A percentile compares a stretch with the other conserved stretches of the same genome.
Conservation (phyloP, 2,329 filamentous ascomycete genomes). For the Monilinia fructigena region DNA sequence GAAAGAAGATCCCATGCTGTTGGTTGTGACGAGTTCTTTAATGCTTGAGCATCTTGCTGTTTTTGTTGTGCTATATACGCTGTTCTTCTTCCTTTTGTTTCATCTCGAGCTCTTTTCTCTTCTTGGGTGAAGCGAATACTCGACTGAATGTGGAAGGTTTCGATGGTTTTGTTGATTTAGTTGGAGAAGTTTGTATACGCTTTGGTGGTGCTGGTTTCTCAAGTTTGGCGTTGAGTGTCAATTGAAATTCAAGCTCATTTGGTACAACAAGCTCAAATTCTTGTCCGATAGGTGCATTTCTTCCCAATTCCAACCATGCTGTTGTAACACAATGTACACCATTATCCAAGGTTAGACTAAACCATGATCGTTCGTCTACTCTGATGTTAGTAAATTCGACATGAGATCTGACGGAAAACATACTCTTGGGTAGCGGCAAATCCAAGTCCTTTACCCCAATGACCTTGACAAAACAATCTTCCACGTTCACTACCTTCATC, state of each 20-base stretch:
- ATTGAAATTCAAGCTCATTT: constrained; percentile 97
- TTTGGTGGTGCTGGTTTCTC: constrained; percentile 68
- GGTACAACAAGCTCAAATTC: constrained; percentile 97
- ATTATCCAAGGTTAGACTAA: constrained; percentile 96
- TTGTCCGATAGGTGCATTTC: constrained; percentile 91
- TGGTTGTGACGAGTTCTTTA: constrained; percentile 61
- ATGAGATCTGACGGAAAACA: neutral
- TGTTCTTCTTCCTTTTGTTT: constrained; percentile 82
- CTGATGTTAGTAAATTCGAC: constrained; percentile 33
- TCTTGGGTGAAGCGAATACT: constrained; percentile 91
- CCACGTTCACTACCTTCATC: constrained; percentile 84
- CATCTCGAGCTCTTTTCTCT: constrained; percentile 90
- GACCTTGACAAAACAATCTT: constrained; percentile 97
- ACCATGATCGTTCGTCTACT: constrained; percentile 83
- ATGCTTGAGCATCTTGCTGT: constrained; percentile 62
- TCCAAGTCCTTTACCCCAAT: constrained; percentile 95
- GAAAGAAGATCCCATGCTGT: constrained; percentile 85
- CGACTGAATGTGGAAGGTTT: constrained; percentile 90
- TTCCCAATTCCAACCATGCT: constrained; percentile 87
- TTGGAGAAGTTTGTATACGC: constrained; percentile 54
- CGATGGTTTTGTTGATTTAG: constrained; percentile 61
- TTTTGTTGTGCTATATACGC: constrained; percentile 59
- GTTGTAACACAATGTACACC: constrained; percentile 97
- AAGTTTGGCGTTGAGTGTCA: constrained; percentile 93
- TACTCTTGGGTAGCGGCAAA: constrained; percentile 85